Percentiles rank a stretch among this genome's conserved stretches.
phyloP scores from a whole-genome alignment of 352 stramenopile genomes.

The Phytophthora chlamydospora region DNA sequence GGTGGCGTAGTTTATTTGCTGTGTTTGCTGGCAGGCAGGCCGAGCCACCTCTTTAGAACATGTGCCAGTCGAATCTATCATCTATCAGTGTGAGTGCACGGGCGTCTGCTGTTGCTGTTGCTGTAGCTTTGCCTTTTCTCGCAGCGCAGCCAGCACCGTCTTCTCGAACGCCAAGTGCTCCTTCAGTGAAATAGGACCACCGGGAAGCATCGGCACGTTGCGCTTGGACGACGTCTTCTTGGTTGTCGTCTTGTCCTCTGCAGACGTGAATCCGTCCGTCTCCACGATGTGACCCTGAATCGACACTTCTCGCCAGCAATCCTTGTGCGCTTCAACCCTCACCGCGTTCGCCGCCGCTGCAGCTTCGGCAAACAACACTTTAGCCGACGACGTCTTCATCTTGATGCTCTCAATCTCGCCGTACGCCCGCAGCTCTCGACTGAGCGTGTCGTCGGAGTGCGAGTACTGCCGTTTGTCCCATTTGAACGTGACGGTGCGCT shows the following conservation, averaged over 20 bases:
- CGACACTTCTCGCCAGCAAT: slow-evolving; percentile 70
- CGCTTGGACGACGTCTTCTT: slow-evolving; percentile 14
- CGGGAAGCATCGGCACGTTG: slow-evolving; percentile 39
- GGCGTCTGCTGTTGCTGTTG: slow-evolving; percentile 26
- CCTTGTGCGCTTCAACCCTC: slow-evolving; percentile 74
- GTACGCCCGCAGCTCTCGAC: slow-evolving; percentile 55
- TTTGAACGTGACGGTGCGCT: slow-evolving; percentile 81
- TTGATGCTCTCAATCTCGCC: slow-evolving; percentile 74
- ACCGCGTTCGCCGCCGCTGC: slow-evolving; percentile 60
- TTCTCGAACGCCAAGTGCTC: slow-evolving; percentile 66
- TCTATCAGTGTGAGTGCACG: slow-evolving; percentile 26
- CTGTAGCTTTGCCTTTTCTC: slow-evolving; percentile 45
- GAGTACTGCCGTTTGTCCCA: slow-evolving; percentile 74
- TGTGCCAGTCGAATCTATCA: slow-evolving; percentile 14
- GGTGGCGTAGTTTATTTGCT: slow-evolving; percentile 26
- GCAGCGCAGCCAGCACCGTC: slow-evolving; percentile 56
- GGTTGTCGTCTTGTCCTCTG: slow-evolving; percentile 24
- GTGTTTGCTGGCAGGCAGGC: slow-evolving; percentile 3
- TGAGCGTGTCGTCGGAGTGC: slow-evolving; percentile 82
- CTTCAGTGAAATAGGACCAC: slow-evolving; percentile 52
- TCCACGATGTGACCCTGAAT: slow-evolving; percentile 80
- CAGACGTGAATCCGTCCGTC: slow-evolving; percentile 45
- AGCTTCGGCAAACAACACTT: slow-evolving; percentile 61
- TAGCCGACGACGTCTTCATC: slow-evolving; percentile 72
- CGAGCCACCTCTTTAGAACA: slow-evolving; percentile 24